phyloP scores from a whole-genome alignment of 1,284 basidiomycete genomes.

The Apiotrichum akiyoshidainum region DNA sequence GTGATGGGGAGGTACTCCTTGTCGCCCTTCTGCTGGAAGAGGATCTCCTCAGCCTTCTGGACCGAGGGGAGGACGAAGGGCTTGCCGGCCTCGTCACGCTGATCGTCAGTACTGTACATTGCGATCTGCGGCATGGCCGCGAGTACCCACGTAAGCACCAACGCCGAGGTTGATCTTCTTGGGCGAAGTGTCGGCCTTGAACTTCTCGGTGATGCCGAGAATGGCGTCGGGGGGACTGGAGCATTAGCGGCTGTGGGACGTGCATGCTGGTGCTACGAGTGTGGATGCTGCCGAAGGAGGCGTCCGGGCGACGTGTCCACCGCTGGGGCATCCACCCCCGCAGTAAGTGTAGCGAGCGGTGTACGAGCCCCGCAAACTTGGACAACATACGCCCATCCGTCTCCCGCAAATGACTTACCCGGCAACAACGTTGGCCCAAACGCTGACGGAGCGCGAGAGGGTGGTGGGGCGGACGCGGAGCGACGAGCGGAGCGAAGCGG shows the following conservation, averaged over 20 bases:
- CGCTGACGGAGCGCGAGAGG: constrained; percentile 19
- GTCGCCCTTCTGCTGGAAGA: constrained; percentile 70
- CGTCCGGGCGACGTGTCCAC: too few relatives aligned
- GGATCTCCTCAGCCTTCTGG: constrained; percentile 64
- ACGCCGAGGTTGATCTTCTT: constrained; percentile 97
- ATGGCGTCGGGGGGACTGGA: constrained; percentile 22
- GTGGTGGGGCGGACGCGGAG: constrained; percentile 17
- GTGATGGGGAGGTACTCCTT: constrained; percentile 99
- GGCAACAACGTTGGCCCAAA: constrained; percentile 23
- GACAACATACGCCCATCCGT: too few relatives aligned
- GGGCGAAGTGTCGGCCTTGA: constrained; percentile 80
- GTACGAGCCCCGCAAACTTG: too few relatives aligned
- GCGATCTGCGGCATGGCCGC: neutral
- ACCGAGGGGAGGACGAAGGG: constrained; percentile 91
- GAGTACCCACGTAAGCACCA: constrained; percentile 52
- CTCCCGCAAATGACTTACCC: constrained; percentile 14
- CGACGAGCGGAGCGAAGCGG: constrained; percentile 14
- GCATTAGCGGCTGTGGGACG: too few relatives aligned
- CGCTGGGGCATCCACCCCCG: too few relatives aligned
- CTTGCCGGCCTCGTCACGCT: constrained; percentile 92
- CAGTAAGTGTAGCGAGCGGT: too few relatives aligned
- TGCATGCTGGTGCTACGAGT: too few relatives aligned
- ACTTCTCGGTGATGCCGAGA: constrained; percentile 45
- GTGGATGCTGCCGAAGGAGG: too few relatives aligned
- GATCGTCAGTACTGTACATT: constrained; percentile 36